Conservation (phyloP, 202 grass and related monocot species). For the Saccharum hybrid region DNA sequence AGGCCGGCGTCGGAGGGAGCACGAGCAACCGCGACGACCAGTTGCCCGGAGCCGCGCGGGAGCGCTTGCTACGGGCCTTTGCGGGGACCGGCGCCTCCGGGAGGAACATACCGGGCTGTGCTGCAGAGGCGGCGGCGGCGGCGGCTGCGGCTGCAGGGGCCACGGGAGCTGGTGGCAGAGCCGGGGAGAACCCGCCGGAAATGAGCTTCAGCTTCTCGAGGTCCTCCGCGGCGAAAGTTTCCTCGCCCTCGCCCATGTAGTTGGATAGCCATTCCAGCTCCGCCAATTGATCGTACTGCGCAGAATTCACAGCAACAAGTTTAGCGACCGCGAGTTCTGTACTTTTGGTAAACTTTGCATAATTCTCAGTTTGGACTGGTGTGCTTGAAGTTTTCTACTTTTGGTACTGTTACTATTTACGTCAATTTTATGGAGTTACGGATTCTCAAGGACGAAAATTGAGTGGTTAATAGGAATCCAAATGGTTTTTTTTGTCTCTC, state of each 20-base stretch:
- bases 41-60: slow-evolving; percentile 59
- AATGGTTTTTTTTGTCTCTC: too few species aligned
- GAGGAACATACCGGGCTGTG: slow-evolving; percentile 44
- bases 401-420: slow-evolving; percentile 7
- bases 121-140: neutral
- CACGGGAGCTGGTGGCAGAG: slow-evolving; percentile 25
- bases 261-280: slow-evolving; percentile 93
- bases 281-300: slow-evolving; percentile 78
- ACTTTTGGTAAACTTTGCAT: neutral
- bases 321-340: neutral
- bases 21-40: slow-evolving; percentile 75
- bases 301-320: slow-evolving; percentile 33
- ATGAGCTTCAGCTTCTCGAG: slow-evolving; percentile 83
- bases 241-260: slow-evolving; percentile 70
- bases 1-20: slow-evolving; percentile 46
- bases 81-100: slow-evolving; percentile 57
- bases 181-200: slow-evolving; percentile 39
- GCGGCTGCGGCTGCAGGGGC: neutral
- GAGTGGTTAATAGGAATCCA: slow-evolving; percentile 23
- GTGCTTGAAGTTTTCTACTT: slow-evolving; percentile 30
- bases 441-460: slow-evolving; percentile 19
- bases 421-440: slow-evolving; percentile 13
- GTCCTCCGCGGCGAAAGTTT: slow-evolving; percentile 72
- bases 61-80: slow-evolving; percentile 86
- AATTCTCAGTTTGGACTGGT: slow-evolving; percentile 24